Percentiles rank a stretch among this genome's conserved stretches.
phyloP scores from a whole-genome alignment of 176 grass and related monocot genomes.

The Aegilops umbellulata region DNA sequence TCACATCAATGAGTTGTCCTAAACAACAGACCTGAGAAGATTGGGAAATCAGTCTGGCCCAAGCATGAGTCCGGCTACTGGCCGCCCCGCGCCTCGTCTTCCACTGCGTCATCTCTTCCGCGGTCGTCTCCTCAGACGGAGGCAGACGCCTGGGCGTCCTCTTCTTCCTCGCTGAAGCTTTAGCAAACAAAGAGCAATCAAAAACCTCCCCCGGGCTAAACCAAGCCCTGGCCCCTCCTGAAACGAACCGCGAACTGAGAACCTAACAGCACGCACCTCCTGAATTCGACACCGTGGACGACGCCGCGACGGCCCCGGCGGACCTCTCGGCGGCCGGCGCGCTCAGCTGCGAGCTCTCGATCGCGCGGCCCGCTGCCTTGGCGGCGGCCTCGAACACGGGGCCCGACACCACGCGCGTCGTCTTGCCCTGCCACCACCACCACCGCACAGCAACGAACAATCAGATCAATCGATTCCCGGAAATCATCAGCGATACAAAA shows the following conservation, averaged over 20 bases:
- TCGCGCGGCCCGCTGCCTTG: constrained; percentile 9
- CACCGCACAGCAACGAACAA: background rate
- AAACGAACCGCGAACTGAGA: background rate
- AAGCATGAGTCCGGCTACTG: background rate
- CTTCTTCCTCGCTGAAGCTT: constrained; percentile 26
- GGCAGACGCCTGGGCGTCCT: background rate
- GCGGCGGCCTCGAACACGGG: background rate
- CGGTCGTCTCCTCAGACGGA: background rate
- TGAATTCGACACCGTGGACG: constrained; percentile 27
- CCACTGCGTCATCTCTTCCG: background rate
- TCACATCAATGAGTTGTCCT: background rate
- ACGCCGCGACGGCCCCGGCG: background rate
- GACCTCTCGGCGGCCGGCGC: constrained; percentile 1
- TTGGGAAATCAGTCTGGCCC: constrained; percentile 55
- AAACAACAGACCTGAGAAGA: constrained; percentile 29
- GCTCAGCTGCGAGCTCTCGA: constrained; percentile 18
- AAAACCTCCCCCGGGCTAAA: background rate
- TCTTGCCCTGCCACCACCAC: background rate
- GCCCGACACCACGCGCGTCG: background rate
- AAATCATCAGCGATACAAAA: background rate
- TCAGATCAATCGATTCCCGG: constrained; percentile 25
- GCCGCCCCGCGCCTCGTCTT: background rate
- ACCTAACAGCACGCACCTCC: background rate
- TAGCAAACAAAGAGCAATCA: background rate
- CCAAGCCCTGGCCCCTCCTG: background rate